Percentiles rank a stretch among this genome's conserved stretches.
Conservation (phyloP, 495 filamentous ascomycete species). For the Cladorrhinum samala region DNA sequence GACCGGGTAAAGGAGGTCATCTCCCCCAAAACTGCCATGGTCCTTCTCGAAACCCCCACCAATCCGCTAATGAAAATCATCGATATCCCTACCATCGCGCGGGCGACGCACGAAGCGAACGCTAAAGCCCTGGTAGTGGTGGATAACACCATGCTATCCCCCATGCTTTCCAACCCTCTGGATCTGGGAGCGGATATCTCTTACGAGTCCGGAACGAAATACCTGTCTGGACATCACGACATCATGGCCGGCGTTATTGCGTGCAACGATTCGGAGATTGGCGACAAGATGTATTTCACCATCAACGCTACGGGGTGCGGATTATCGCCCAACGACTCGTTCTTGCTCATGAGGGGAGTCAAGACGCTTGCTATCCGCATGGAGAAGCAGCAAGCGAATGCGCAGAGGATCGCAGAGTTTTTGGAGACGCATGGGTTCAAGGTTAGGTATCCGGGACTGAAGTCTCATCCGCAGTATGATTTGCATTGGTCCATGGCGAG, state of each 20-base stretch:
- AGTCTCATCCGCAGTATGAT: constrained; percentile 92
- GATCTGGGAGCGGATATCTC: constrained; percentile 93
- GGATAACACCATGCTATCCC: constrained; percentile 98
- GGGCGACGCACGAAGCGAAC: constrained; percentile 69
- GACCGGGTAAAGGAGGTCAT: constrained; percentile 63
- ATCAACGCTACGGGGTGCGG: constrained; percentile 96
- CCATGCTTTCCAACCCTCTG: constrained; percentile 83
- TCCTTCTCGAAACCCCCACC: constrained; percentile 91
- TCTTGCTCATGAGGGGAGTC: constrained; percentile 87
- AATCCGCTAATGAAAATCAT: constrained; percentile 98
- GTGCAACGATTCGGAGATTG: constrained; percentile 70
- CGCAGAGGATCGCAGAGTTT: constrained; percentile 84
- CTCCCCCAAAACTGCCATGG: constrained; percentile 81
- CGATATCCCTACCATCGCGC: constrained; percentile 75
- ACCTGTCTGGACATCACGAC: constrained; percentile 96
- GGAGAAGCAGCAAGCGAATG: constrained; percentile 94
- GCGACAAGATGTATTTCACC: constrained; percentile 88
- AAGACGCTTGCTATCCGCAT: constrained; percentile 96
- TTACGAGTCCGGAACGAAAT: constrained; percentile 97
- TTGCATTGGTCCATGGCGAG: constrained; percentile 92
- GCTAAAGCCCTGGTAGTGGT: constrained; percentile 79
- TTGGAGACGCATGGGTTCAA: constrained; percentile 87
- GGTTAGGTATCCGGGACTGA: constrained; percentile 89
- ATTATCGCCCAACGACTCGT: constrained; percentile 88
- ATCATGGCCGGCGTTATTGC: constrained; percentile 97